Evolutionary conservation across 176 grass and related monocot species (phyloP).

Genomic region (Phoenix roebelenii): DNA sequence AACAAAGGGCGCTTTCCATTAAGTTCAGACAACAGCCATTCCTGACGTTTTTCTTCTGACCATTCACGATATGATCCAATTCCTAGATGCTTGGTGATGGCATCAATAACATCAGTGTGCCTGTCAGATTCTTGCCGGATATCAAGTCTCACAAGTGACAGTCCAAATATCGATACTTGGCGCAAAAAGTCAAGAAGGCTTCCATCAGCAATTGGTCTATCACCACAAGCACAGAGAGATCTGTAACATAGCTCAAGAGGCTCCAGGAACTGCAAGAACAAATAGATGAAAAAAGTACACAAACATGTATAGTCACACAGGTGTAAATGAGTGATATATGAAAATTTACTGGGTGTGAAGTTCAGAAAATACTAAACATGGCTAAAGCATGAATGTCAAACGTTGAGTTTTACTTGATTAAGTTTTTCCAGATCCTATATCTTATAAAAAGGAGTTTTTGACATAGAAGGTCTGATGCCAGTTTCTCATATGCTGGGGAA

Average conservation of each 20-base stretch:
- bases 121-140: constrained; percentile 93
- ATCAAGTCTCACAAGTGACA: constrained; percentile 88
- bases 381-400: no score
- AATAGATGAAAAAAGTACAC: no score
- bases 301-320: no score
- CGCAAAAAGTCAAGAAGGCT: constrained; percentile 88
- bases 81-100: constrained; percentile 23
- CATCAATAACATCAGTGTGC: constrained; percentile 38
- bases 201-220: constrained; percentile 77
- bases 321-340: no score
- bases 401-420: no score
- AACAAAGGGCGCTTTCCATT: constrained; percentile 33
- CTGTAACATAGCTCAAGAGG: constrained; percentile 87
- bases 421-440: no score
- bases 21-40: constrained; percentile 29
- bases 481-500: no score
- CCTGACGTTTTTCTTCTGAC: constrained; percentile 27
- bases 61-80: constrained; percentile 33
- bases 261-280: constrained; percentile 68
- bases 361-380: no score
- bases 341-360: no score
- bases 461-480: no score
- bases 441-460: no score
- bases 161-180: constrained; percentile 89
- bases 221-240: constrained; percentile 78